Conservation (phyloP, 2,329 filamentous ascomycete genomes). For the Paecilomyces variotii region DNA sequence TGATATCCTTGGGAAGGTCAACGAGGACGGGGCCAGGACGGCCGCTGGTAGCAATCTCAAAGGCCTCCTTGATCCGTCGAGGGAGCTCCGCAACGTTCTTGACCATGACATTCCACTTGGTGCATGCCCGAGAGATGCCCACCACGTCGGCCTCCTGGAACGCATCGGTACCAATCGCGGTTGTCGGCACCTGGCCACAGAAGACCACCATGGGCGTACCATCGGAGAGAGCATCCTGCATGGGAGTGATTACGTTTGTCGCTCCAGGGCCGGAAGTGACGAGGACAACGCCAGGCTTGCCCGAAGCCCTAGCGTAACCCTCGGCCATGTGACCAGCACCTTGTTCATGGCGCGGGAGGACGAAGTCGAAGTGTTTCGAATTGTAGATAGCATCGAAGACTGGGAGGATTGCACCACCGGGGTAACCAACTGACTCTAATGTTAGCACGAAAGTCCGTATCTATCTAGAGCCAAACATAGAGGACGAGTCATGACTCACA, state of each 20-base stretch:
- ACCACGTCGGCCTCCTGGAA: constrained; percentile 96
- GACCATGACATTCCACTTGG: constrained; percentile 99
- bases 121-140: constrained; percentile 89
- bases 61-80: constrained; percentile 90
- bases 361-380: constrained; percentile 91
- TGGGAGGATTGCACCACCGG: constrained; percentile 90
- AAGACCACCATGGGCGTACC: constrained; percentile 96
- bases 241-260: constrained; percentile 91
- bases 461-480: not conserved
- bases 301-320: constrained; percentile 88
- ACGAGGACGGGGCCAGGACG: constrained; percentile 91
- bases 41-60: constrained; percentile 93
- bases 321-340: constrained; percentile 98
- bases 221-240: constrained; percentile 93
- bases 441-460: not conserved
- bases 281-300: constrained; percentile 89
- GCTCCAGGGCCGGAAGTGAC: constrained; percentile 95
- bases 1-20: constrained; percentile 94
- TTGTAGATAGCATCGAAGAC: constrained; percentile 99
- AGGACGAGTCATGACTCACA: constrained; percentile 53
- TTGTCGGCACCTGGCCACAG: constrained; percentile 83
- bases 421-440: constrained; percentile 63
- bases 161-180: constrained; percentile 85
- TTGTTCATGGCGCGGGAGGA: constrained; percentile 93
- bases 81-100: constrained; percentile 92